Evolutionary conservation across 2,329 filamentous ascomycete species (phyloP), one percentile per base, ranked within the genome.

Genomic region (Colletotrichum magnum): DNA sequence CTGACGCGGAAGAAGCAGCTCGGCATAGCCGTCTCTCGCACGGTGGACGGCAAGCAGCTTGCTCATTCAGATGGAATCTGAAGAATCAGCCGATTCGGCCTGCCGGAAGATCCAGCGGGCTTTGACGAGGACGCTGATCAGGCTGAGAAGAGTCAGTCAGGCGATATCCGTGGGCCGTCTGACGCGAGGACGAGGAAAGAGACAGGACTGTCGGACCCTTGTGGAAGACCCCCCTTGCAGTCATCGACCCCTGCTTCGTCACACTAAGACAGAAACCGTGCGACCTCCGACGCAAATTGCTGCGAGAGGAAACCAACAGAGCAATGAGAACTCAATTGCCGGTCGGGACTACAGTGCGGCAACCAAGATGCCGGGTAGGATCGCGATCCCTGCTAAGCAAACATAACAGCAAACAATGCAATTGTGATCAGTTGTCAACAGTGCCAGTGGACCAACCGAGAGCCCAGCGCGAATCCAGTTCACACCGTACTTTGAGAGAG

Each of bases 361-460:
- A n/a, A 15, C 50, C 57, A 50, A 18, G 28, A 45, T 21, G 45
- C 57, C 45, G 57, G 57, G 45, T 51, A 60, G 58, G 58, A 60
- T 51, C 58, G 16, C 21, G 58, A 51, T 28, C 58, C 58, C 45
- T 18, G 58, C 39, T 6, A 26, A 60, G 58, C 58, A 60, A 39
- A 51, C 57, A 24, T 12, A 39, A 24, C n/a, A 36, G 10, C 32
- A 18, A 50, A 59, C 45, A 50, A 59, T 59, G 26, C 26, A 28
- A 50, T 50, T 50, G 24, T 59, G 13, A 7, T 28, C n/a, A 12
- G 47, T 21, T n/a, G 15, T 47, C 9, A 5, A 50, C 21, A 12
- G n/a, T 24, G n/a, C 18, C 21, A 18, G 47, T 21, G 47, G 21
- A 18, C 3, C 43, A 13, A 47, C 45, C 5, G n/a, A 21, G 47